Evolutionary conservation across 2,329 filamentous ascomycete species (phyloP), one percentile per base, ranked within the genome.

Genomic region (Ascomycota sp.): DNA sequence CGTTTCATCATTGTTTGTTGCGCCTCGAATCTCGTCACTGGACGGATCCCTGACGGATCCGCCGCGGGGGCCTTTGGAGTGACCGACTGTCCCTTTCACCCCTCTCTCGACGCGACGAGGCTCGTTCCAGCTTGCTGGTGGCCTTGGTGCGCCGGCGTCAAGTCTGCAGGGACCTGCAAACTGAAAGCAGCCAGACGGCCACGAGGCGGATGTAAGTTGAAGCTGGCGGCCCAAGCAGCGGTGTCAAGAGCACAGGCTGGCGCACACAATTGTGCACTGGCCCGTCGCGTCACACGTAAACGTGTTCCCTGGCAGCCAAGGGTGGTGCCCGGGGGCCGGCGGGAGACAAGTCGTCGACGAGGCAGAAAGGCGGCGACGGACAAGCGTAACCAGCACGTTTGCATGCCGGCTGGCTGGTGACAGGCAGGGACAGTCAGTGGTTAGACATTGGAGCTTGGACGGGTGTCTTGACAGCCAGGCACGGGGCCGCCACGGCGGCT

Each of bases 371-470:
- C 15, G 15, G 15, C 15, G 15, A 17, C 15, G 12, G 11, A 9
- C 25, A n/a, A 11, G 8, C 25, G 12, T 13, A 2, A 12, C 5
- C 17, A 17, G 20, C 8, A 23, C 4, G 11, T 21, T 12, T 30
- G 25, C 22, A 12, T 15, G 25, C 22, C 20, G 28, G 28, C 25
- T 20, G 22, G 28, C 15, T 30, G 13, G 12, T n/a, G 15, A 15
- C 24, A 28, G 23, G 30, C 21, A 17, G 11, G 21, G n/a, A 26
- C 15, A 29, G 17, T 29, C 25, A 26, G 26, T 25, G 30, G 32
- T 33, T 33, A 31, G 32, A 31, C 23, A 22, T 30, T 29, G 23
- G 28, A 28, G 21, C 28, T 22, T 23, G 22, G 20, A 15, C n/a
- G 28, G 13, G n/a, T 9, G n/a, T 20, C 12, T 33, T 33, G 26